These are phyloP conservation scores for Bonnemaisonia californica DNA, from an alignment of 31 red algal genomes.

Conservation along the genomic window DNA sequence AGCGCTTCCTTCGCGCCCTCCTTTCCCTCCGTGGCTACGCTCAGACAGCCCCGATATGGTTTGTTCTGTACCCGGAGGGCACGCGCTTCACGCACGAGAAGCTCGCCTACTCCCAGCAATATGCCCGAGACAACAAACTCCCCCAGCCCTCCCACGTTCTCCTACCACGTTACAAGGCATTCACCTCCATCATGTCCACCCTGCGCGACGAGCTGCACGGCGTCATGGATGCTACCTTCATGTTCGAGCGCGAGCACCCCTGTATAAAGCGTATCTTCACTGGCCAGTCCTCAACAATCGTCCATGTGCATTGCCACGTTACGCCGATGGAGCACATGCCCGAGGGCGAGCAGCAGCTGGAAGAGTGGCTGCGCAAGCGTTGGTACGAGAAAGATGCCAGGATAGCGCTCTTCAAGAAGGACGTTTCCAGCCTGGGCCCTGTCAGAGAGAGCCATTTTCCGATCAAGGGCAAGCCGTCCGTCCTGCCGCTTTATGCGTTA, in stretches of 20 bases:
- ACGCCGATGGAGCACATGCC: constrained; percentile 58
- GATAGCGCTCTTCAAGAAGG: constrained; percentile 48
- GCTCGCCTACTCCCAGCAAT: constrained; percentile 51
- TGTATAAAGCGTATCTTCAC: constrained; percentile 36
- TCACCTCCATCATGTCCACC: constrained; percentile 38
- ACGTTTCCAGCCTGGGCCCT: constrained; percentile 32
- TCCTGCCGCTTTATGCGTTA: constrained; percentile 43
- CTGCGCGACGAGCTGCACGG: constrained; percentile 57
- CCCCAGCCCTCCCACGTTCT: constrained; percentile 66
- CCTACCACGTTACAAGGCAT: constrained; percentile 83
- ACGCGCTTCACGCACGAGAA: constrained; percentile 67
- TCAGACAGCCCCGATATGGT: constrained; percentile 62
- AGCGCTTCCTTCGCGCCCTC: constrained; percentile 33
- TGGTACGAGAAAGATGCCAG: constrained; percentile 65
- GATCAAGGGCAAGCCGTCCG: constrained; percentile 11
- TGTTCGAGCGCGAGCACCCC: constrained; percentile 64
- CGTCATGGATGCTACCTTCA: constrained; percentile 67
- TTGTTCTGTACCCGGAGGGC: constrained; percentile 89
- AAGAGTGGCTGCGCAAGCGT: constrained; percentile 50
- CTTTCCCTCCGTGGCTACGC: constrained; percentile 31
- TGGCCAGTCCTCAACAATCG: constrained; percentile 31
- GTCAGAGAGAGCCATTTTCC: constrained; percentile 12
- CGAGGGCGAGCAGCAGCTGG: constrained; percentile 41
- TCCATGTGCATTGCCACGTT: constrained; percentile 55
- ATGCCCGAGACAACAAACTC: constrained; percentile 30